Evolutionary conservation across 768 basidiomycete genomes (phyloP).

Genomic region (Leccinellum rugosiceps): DNA sequence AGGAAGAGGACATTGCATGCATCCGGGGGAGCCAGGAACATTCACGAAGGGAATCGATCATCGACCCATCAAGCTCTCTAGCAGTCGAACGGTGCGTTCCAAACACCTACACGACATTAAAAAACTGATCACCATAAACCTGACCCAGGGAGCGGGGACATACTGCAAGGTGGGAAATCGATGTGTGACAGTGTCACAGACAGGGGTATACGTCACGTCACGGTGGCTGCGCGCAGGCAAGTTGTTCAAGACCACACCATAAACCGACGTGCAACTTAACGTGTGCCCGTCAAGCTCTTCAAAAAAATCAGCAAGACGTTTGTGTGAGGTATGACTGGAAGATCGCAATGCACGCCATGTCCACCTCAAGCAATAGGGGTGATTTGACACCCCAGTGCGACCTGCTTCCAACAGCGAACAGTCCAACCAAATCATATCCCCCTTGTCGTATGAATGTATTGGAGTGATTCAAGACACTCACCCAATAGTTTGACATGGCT

Average conservation of each 20-base stretch:
- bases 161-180: conserved; percentile 8
- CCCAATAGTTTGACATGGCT: conserved; percentile 18
- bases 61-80: background rate
- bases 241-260: conserved; percentile 29
- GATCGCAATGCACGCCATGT: conserved; percentile 1
- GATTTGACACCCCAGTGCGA: conserved; percentile 1
- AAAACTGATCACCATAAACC: background rate
- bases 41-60: background rate
- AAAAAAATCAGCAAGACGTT: conserved; percentile 18
- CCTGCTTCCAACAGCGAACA: background rate
- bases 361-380: conserved; percentile 7
- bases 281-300: conserved; percentile 26
- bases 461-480: conserved; percentile 34
- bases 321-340: conserved; percentile 28
- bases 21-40: background rate
- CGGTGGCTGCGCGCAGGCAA: conserved; percentile 24
- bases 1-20: background rate
- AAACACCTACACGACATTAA: background rate
- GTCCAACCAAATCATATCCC: conserved; percentile 16
- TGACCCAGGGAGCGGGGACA: background rate
- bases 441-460: conserved; percentile 19
- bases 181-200: conserved; percentile 26
- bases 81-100: conserved; percentile 2
- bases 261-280: conserved; percentile 24
- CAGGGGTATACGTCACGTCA: conserved; percentile 31